Evolutionary conservation across 192 early-diverging fungal genomes (phyloP).

Genomic region (Haplosporangium gracile): DNA sequence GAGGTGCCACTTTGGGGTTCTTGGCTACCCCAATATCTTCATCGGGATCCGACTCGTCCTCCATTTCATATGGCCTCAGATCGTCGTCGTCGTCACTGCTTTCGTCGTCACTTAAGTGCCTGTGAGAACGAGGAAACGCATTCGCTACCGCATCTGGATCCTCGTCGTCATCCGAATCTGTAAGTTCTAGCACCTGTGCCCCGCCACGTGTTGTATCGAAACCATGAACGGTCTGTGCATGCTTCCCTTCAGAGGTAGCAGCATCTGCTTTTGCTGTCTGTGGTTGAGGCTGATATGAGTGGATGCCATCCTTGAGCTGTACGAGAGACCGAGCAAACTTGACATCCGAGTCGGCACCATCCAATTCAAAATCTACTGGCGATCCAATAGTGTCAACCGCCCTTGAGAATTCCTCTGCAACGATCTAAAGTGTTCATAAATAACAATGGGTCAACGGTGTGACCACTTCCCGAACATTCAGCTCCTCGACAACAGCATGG

Average conservation of each 20-base stretch:
- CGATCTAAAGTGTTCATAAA: slow-evolving; percentile 6
- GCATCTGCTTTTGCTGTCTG: background rate
- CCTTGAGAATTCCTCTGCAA: slow-evolving; percentile 44
- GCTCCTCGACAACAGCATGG: background rate
- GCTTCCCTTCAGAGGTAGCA: background rate
- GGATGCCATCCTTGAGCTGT: slow-evolving; percentile 22
- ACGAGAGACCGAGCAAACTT: slow-evolving; percentile 32
- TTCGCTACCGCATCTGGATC: slow-evolving; percentile 27
- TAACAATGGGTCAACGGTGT: background rate
- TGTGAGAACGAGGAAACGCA: background rate
- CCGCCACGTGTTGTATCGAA: background rate
- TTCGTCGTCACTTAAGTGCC: background rate
- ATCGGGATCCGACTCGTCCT: slow-evolving; percentile 46
- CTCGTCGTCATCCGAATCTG: slow-evolving; percentile 36
- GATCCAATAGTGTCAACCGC: slow-evolving; percentile 21
- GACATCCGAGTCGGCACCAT: slow-evolving; percentile 15
- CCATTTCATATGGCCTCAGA: slow-evolving; percentile 43
- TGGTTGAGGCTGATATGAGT: slow-evolving; percentile 12
- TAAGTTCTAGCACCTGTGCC: background rate
- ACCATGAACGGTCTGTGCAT: background rate
- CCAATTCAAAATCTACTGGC: slow-evolving; percentile 39
- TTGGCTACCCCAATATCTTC: slow-evolving; percentile 24
- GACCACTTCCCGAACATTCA: no score
- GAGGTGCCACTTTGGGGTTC: slow-evolving; percentile 29
- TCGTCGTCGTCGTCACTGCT: slow-evolving; percentile 27